These are phyloP conservation scores for Nephelium lappaceum DNA, from an alignment of 345 rosid genomes.

Conservation along the genomic window DNA sequence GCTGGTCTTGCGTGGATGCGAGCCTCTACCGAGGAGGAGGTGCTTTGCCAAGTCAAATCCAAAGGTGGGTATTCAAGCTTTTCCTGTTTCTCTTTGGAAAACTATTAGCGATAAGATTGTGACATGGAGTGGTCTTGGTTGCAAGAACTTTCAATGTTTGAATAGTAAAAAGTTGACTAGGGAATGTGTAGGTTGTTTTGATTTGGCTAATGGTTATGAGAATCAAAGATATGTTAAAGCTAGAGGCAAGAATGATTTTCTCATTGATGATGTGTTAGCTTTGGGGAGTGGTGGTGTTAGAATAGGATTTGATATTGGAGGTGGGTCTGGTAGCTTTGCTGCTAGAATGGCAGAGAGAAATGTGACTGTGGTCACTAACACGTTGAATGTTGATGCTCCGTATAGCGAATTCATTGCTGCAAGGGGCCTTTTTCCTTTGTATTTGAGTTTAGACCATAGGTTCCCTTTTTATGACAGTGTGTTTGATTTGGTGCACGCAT, in stretches of 20 bases:
- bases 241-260: constrained; percentile 79
- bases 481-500: constrained; percentile 71
- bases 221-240: constrained; percentile 69
- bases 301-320: constrained; percentile 83
- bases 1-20: constrained; percentile 72
- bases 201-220: constrained; percentile 55
- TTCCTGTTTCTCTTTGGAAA: constrained; percentile 77
- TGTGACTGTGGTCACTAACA: constrained; percentile 72
- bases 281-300: constrained; percentile 74
- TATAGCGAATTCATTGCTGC: constrained; percentile 81
- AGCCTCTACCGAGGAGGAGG: constrained; percentile 90
- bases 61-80: constrained; percentile 60
- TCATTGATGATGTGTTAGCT: constrained; percentile 71
- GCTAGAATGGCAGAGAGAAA: constrained; percentile 95
- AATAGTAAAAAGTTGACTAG: constrained; percentile 70
- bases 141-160: constrained; percentile 80
- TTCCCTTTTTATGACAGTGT: constrained; percentile 90
- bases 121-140: constrained; percentile 92
- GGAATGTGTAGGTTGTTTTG: constrained; percentile 86
- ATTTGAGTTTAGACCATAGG: constrained; percentile 85
- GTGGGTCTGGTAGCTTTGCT: constrained; percentile 89
- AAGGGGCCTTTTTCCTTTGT: constrained; percentile 86
- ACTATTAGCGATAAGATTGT: constrained; percentile 74
- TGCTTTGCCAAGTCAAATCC: constrained; percentile 71
- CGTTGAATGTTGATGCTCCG: constrained; percentile 77